Percentiles rank a stretch among this genome's conserved stretches.
Evolutionary conservation across 345 rosid genomes (phyloP).

Genomic region (Mallotus nudiflorus): DNA sequence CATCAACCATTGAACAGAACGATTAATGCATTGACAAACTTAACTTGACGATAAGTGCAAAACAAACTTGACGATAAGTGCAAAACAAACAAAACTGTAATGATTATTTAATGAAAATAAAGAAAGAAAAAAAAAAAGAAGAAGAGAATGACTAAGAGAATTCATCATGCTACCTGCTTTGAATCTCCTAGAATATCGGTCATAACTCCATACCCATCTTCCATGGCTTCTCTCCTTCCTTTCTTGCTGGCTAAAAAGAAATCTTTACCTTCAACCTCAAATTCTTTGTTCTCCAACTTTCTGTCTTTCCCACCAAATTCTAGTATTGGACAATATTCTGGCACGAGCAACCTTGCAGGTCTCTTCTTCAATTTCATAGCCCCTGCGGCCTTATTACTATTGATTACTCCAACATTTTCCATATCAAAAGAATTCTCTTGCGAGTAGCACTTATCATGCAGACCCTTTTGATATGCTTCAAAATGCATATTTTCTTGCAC

Average conservation of each 20-base stretch:
- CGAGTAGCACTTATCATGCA: neutral
- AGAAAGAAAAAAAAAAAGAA: too few species aligned
- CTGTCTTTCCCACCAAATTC: conserved; percentile 12
- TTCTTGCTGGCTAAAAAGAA: conserved; percentile 42
- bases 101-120: too few species aligned
- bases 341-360: conserved; percentile 47
- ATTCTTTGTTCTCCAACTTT: conserved; percentile 30
- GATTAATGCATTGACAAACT: too few species aligned
- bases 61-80: too few species aligned
- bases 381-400: too few species aligned
- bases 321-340: conserved; percentile 18
- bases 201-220: conserved; percentile 43
- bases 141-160: too few species aligned
- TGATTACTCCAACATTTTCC: conserved; percentile 13
- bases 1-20: too few species aligned
- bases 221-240: conserved; percentile 53
- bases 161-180: conserved; percentile 31
- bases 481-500: conserved; percentile 1
- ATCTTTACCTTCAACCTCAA: conserved; percentile 41
- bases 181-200: conserved; percentile 45
- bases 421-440: neutral
- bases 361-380: conserved; percentile 34
- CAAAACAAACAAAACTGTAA: too few species aligned
- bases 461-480: conserved; percentile 11
- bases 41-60: too few species aligned